Percentiles rank a stretch among this genome's conserved stretches.
Evolutionary conservation across 768 basidiomycete genomes (phyloP).

Genomic region (Artomyces pyxidatus): DNA sequence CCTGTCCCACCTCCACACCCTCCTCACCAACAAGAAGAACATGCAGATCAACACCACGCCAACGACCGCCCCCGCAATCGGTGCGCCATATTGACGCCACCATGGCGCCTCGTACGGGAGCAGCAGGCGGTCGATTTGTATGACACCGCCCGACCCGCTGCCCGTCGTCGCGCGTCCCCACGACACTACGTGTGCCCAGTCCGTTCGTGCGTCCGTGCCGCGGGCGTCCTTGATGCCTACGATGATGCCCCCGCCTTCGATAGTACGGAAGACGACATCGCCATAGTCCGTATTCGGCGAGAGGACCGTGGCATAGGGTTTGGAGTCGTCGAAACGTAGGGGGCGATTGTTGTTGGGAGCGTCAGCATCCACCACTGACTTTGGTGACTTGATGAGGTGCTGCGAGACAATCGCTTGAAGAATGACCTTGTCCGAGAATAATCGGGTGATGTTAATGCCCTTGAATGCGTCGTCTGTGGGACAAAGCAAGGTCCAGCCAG

Average conservation of each 20-base stretch:
- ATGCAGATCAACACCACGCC: constrained; percentile 54
- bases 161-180: constrained; percentile 76
- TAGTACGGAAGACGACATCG: constrained; percentile 70
- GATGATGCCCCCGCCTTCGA: constrained; percentile 40
- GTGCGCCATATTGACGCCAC: constrained; percentile 73
- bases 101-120: constrained; percentile 81
- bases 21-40: constrained; percentile 68
- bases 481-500: constrained; percentile 83
- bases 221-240: constrained; percentile 69
- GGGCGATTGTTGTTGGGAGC: constrained; percentile 64
- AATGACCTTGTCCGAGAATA: constrained; percentile 48
- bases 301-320: constrained; percentile 72
- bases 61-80: constrained; percentile 48
- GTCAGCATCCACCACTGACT: constrained; percentile 21
- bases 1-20: constrained; percentile 65
- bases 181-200: constrained; percentile 57
- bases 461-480: constrained; percentile 93
- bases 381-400: constrained; percentile 46
- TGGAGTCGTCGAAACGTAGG: constrained; percentile 58
- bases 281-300: constrained; percentile 63
- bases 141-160: constrained; percentile 75
- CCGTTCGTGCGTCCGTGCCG: constrained; percentile 50
- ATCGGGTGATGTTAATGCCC: constrained; percentile 66
- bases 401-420: constrained; percentile 62
- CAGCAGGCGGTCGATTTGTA: constrained; percentile 79